These are phyloP conservation scores for Penicillium daleae DNA, from an alignment of 495 filamentous ascomycete species.

Conservation along the genomic window DNA sequence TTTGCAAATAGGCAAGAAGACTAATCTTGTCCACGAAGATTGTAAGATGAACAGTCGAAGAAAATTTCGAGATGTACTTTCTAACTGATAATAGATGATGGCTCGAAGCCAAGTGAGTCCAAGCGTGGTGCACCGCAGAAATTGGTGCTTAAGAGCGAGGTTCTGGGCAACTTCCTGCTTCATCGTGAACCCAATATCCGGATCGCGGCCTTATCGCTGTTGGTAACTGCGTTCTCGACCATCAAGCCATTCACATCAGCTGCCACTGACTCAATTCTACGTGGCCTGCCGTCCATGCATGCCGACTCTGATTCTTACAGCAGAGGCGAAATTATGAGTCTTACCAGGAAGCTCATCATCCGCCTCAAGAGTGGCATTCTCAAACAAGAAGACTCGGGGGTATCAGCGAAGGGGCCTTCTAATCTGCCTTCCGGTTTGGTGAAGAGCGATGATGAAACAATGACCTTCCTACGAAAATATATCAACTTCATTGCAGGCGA, in stretches of 20 bases:
- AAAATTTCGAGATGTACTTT: background rate
- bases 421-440: conserved; percentile 21
- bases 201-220: conserved; percentile 72
- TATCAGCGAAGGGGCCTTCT: conserved; percentile 10
- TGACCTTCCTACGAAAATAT: conserved; percentile 70
- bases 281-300: conserved; percentile 68
- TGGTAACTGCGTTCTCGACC: conserved; percentile 69
- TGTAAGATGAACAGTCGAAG: conserved; percentile 48
- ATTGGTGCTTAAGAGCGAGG: conserved; percentile 44
- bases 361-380: conserved; percentile 55
- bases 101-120: conserved; percentile 26
- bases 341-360: conserved; percentile 68
- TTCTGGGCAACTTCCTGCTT: conserved; percentile 60
- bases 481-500: conserved; percentile 69
- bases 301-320: conserved; percentile 83
- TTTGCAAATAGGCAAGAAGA: conserved; percentile 78
- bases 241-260: conserved; percentile 67
- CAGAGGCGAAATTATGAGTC: conserved; percentile 72
- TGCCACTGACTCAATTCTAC: conserved; percentile 61
- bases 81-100: conserved; percentile 37
- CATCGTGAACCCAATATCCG: conserved; percentile 65
- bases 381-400: conserved; percentile 24
- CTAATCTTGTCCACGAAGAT: conserved; percentile 73
- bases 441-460: conserved; percentile 49
- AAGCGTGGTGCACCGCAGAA: conserved; percentile 22